Evolutionary conservation across 805 yeast species (phyloP), one percentile per base, ranked within the genome.

Genomic region (Saccharomycopsis sp.): DNA sequence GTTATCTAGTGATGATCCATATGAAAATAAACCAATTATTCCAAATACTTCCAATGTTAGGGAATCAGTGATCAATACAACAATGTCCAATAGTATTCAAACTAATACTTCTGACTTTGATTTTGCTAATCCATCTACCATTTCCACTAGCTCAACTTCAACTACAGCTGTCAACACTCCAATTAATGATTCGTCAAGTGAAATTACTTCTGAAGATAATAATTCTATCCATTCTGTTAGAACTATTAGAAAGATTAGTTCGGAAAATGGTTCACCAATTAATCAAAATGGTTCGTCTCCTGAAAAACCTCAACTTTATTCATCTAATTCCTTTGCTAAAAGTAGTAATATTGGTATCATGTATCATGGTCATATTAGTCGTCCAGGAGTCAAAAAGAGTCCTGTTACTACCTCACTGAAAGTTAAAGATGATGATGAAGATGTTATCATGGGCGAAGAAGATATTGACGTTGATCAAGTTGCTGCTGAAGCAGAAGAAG

Each of bases 351-450:
- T 43, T 25, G 47, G 47, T 10, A 27, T 43, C n/a, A 32, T 43
- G 5, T 45, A 45, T 28, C 44, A 45, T 28, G 49, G 49, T 15
- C 42, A 41, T 25, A 42, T 45, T 29, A 18, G 33, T 12, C 46
- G 40, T 13, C 49, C 49, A 18, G 36, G 13, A 10, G 15, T n/a
- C 21, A 19, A 15, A 28, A 36, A 21, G 23, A 14, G 6, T 15
- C 30, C 21, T 8, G 10, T 10, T 23, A 6, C 26, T 23, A 10
- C 10, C 10, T 6, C 26, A 10, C 5, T 8, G 6, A 8, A 12
- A 13, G 31, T 28, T n/a, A 13, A 12, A 9, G 31, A 28, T 14
- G 36, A 21, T 19, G 37, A 36, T 9, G 31, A 15, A 30, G 34
- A 21, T 32, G 8, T 18, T 29, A n/a, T n/a, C n/a, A n/a, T n/a